phyloP scores from a whole-genome alignment of 345 rosid species.

The Sisymbrium altissimum region DNA sequence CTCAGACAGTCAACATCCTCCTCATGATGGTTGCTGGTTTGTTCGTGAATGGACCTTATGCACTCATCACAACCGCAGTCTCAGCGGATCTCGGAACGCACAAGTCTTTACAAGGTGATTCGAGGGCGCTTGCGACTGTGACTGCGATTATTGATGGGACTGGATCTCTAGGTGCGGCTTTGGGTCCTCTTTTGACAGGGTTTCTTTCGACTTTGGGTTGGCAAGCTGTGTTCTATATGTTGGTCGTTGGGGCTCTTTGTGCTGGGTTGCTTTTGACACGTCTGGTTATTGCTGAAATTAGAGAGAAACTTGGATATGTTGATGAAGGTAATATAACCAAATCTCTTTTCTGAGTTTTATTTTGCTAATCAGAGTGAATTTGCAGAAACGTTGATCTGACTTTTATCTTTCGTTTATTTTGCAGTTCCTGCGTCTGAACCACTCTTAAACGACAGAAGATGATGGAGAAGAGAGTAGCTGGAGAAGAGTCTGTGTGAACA shows the following conservation, averaged over 20 bases:
- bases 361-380: not conserved
- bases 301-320: slow-evolving; percentile 37
- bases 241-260: slow-evolving; percentile 61
- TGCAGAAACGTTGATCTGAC: not conserved
- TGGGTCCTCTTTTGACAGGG: slow-evolving; percentile 90
- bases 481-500: not conserved
- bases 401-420: not conserved
- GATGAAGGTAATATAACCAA: slow-evolving; percentile 49
- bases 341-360: not conserved
- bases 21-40: slow-evolving; percentile 92
- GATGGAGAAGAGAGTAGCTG: slow-evolving; percentile 17
- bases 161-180: slow-evolving; percentile 90
- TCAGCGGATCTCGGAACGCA: slow-evolving; percentile 97
- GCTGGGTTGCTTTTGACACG: slow-evolving; percentile 78
- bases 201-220: slow-evolving; percentile 76
- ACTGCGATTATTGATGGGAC: slow-evolving; percentile 95
- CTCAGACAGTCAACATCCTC: slow-evolving; percentile 51
- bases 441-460: slow-evolving; percentile 33
- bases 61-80: slow-evolving; percentile 95
- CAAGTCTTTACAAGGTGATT: slow-evolving; percentile 76
- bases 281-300: slow-evolving; percentile 43
- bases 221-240: slow-evolving; percentile 74
- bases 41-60: slow-evolving; percentile 90
- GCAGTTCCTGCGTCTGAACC: slow-evolving; percentile 41
- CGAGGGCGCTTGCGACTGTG: slow-evolving; percentile 90